These are phyloP conservation scores for Sporothrix humicola DNA, from an alignment of 2,329 filamentous ascomycete genomes.

Conservation along the genomic window DNA sequence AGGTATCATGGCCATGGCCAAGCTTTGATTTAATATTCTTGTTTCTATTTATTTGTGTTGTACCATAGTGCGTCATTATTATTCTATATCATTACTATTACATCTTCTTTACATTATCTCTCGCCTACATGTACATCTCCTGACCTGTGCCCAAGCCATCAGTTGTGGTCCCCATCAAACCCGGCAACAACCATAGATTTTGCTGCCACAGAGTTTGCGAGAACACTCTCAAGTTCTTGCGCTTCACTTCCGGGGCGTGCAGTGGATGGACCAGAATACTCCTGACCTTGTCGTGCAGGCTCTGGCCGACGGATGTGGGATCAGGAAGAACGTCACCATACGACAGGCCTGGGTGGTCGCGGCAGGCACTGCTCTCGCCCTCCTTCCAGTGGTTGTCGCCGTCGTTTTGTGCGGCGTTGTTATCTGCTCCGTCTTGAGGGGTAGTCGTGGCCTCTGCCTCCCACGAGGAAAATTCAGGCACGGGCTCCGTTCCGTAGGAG, in stretches of 20 bases:
- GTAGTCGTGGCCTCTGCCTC: background rate
- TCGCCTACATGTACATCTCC: background rate
- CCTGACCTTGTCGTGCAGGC: conserved; percentile 33
- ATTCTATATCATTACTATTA: background rate
- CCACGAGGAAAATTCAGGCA: conserved; percentile 18
- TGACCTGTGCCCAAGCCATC: background rate
- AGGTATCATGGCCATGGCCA: background rate
- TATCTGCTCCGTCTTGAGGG: background rate
- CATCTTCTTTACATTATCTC: background rate
- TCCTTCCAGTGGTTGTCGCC: background rate
- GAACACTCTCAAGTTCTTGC: conserved; percentile 26
- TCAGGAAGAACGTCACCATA: conserved; percentile 11
- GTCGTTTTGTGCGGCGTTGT: background rate
- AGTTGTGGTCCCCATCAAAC: background rate
- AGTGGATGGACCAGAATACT: conserved; percentile 32
- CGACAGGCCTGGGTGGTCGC: conserved; percentile 13
- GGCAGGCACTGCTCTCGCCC: conserved; percentile 21
- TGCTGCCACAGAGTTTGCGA: conserved; percentile 24
- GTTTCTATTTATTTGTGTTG: background rate
- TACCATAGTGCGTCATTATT: conserved; percentile 12
- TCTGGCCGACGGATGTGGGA: conserved; percentile 20
- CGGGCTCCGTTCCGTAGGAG: conserved; percentile 26
- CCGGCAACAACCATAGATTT: conserved; percentile 1
- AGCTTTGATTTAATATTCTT: background rate
- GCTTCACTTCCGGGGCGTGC: conserved; percentile 28